Base-by-base conservation (phyloP, 2,329 filamentous ascomycete genomes). In the Cercospora sesami region DNA sequence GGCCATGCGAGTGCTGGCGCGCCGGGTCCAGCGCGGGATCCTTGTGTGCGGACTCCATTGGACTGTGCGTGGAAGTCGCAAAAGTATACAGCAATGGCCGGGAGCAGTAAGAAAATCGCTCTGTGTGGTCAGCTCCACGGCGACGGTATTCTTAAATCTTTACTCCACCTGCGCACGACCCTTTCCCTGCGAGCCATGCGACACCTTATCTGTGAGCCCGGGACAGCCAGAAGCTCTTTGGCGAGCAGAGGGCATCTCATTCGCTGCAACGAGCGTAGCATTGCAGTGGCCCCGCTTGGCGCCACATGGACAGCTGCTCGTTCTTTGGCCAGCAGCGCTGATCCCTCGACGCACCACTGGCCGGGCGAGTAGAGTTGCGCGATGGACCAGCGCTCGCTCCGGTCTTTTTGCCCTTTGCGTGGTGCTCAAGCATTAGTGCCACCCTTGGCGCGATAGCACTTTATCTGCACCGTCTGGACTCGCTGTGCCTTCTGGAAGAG, bases 1-100 rank as follows among this genome's bases (percentile, higher is more conserved):
- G 79, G 18, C 72, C 71, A 72, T 81, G 80, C 53, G 78, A 74
- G 68, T 82, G 80, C 65, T 81, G 79, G 60, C 79, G 75, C 39
- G 75, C 74, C 14, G 77, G 73, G 60, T 81, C 75, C 42, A 81
- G 69, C n/a, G 77, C 77, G 42, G 80, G 77, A 67, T 81, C 80
- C 33, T 65, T 55, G 63, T 64, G 66, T n/a, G 59, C 39, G 2
- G 55, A 28, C 57, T 63, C 67, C 63, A 68, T 66, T 31, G 31
- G 53, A 60, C 18, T 9, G 21, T 8, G 23, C 21, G 48, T 39
- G 36, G 30, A 48, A 58, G 42, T 30, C 42, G 55, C 57, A 57
- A 26, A 23, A 33, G 39, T 39, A 33, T 58, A 33, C 58, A 53
- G 23, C 18, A 23, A n/a, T 2, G n/a, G 33, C 57, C 16, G n/a